phyloP scores from a whole-genome alignment of 208 protist species.

The Balamuthia mandrillaris region DNA sequence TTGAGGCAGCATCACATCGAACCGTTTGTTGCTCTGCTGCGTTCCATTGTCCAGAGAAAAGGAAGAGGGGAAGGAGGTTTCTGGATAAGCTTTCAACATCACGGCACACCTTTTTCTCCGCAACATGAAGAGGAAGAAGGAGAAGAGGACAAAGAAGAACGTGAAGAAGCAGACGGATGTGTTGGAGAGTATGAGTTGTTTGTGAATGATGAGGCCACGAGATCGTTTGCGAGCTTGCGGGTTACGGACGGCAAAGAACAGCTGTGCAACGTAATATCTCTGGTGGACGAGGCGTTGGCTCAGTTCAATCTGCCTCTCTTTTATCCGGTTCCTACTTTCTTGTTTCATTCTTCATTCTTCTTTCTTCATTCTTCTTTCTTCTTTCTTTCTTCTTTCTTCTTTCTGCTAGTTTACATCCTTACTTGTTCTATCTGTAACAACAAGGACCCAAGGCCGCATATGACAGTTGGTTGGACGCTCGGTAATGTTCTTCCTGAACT shows the following conservation, averaged over 20 bases:
- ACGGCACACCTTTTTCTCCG: background rate
- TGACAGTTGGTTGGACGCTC: conserved; percentile 19
- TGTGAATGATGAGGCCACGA: conserved; percentile 10
- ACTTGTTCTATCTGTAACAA: background rate
- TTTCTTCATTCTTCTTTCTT: too few relatives aligned
- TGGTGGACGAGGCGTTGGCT: background rate
- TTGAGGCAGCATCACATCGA: conserved; percentile 25
- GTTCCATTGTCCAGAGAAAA: background rate
- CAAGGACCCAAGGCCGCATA: conserved; percentile 9
- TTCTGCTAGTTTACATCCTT: background rate
- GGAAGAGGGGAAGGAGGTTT: too few relatives aligned
- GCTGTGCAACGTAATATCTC: background rate
- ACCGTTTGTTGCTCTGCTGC: background rate
- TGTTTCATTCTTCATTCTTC: background rate
- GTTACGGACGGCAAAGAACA: background rate
- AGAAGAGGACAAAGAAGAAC: background rate
- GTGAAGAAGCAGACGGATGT: background rate
- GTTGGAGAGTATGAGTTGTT: background rate
- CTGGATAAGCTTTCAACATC: too few relatives aligned
- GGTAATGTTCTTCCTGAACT: too few relatives aligned
- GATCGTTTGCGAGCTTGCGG: background rate
- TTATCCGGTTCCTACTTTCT: background rate
- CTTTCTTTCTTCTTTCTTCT: background rate
- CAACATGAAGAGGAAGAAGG: too few relatives aligned
- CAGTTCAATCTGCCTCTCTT: conserved; percentile 7